Base-by-base conservation (phyloP, 2,329 filamentous ascomycete species). In the Tolypocladium guangdongense region DNA sequence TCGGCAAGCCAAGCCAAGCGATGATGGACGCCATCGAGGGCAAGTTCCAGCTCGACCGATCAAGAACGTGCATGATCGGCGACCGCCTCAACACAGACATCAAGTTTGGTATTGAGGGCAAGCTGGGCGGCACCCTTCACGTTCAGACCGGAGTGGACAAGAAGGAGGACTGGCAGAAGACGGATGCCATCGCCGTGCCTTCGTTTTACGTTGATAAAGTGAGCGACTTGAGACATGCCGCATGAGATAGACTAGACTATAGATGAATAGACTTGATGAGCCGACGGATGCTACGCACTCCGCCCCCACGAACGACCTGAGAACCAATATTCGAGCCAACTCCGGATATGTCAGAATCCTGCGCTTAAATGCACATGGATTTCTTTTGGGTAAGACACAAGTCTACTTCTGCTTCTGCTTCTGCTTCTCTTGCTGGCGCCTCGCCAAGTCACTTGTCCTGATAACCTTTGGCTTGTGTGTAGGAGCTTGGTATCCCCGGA, bases 21-120 rank as follows among this genome's bases (percentile, higher is more conserved):
- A 99, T 99, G 93, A 96, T 99, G 92, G 92, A 97, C 68, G 90
- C 93, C 3, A 87, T 99, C 54, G 92, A 97, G 75, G 92, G 92
- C 55, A 96, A 95, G 71, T 96, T 97, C 69, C 79, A 87, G 60
- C 86, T 99, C 52, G 85, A 97, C 68, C 81, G 91, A 38, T 81
- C 78, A 56, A 83, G 83, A 61, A 88, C 93, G 1, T 97, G 93
- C 71, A 99, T 99, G 93, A 81, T 99, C 45, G 93, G 93, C 7
- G 93, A 99, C 69, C 80, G 93, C 33, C 75, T 96, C 58, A 88
- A 97, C 68, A 99, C 93, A 0, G 93, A 99, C 71, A 97, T 99
- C 67, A 84, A 88, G 67, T 99, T 99, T 67, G 93, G 93, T 4
- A 80, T 96, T 58, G 86, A 97, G 66, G 92, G 92, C 0, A 86